Conservation (phyloP, 2,329 filamentous ascomycete genomes). For the Epichloe festucae region DNA sequence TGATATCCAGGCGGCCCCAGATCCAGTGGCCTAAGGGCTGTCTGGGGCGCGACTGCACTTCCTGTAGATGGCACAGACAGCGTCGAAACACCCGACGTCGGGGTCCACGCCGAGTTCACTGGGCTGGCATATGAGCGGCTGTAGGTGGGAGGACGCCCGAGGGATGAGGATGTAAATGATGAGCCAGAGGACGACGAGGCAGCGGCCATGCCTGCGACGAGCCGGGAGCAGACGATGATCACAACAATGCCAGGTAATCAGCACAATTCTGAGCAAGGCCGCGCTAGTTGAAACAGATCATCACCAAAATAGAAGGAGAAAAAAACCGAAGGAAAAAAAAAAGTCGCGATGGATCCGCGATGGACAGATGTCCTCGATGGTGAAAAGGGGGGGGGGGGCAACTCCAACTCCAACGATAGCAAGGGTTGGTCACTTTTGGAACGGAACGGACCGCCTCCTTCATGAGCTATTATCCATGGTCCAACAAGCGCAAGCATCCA, state of each 20-base stretch:
- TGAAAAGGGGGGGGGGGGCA: background rate
- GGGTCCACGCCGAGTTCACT: constrained; percentile 32
- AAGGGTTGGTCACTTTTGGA: background rate
- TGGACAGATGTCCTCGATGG: background rate
- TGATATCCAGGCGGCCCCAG: constrained; percentile 40
- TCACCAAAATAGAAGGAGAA: background rate
- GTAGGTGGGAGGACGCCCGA: constrained; percentile 28
- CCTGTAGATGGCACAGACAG: constrained; percentile 29
- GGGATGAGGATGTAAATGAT: constrained; percentile 34
- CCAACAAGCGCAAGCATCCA: background rate
- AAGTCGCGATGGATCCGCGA: background rate
- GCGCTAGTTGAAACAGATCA: background rate
- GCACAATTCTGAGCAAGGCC: background rate
- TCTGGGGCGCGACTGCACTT: constrained; percentile 20
- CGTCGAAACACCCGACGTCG: constrained; percentile 29
- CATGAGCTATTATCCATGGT: background rate
- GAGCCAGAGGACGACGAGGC: constrained; percentile 33
- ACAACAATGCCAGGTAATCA: background rate
- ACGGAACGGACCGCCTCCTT: background rate
- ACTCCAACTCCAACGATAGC: background rate
- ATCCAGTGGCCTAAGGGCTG: constrained; percentile 32
- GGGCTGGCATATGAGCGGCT: constrained; percentile 29
- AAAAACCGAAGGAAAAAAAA: background rate
- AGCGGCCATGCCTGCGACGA: constrained; percentile 20
- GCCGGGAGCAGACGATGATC: background rate